Evolutionary conservation across 495 filamentous ascomycete species (phyloP).

Genomic region (Penicillium herquei): DNA sequence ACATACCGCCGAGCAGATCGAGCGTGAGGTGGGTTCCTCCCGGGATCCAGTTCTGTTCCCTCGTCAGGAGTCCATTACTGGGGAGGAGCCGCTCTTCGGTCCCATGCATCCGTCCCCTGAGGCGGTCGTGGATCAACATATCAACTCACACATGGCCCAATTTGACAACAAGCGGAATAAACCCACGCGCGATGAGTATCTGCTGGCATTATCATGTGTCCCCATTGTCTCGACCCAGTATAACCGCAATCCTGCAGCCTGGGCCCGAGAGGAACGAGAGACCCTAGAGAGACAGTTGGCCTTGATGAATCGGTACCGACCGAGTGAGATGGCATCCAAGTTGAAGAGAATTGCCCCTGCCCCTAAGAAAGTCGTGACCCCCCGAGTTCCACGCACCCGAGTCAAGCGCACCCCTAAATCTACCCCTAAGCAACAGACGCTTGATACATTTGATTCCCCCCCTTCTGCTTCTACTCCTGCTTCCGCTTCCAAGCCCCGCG

Average conservation of each 20-base stretch:
- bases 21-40: slow-evolving; percentile 34
- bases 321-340: slow-evolving; percentile 26
- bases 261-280: slow-evolving; percentile 62
- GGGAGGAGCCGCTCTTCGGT: slow-evolving; percentile 57
- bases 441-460: slow-evolving; percentile 44
- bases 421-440: slow-evolving; percentile 45
- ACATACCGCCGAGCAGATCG: slow-evolving; percentile 39
- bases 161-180: slow-evolving; percentile 58
- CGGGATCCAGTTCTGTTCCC: slow-evolving; percentile 65
- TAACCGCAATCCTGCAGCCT: slow-evolving; percentile 56
- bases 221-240: slow-evolving; percentile 61
- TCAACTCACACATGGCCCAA: slow-evolving; percentile 57
- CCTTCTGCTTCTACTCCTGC: slow-evolving; percentile 29
- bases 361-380: slow-evolving; percentile 32
- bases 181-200: slow-evolving; percentile 68
- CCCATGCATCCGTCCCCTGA: slow-evolving; percentile 46
- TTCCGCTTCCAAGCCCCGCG: slow-evolving; percentile 39
- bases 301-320: slow-evolving; percentile 45
- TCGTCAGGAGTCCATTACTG: slow-evolving; percentile 40
- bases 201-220: slow-evolving; percentile 63
- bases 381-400: slow-evolving; percentile 35
- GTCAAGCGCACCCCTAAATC: slow-evolving; percentile 48
- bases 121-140: slow-evolving; percentile 63
- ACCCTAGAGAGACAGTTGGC: slow-evolving; percentile 51
- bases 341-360: slow-evolving; percentile 52